These are phyloP conservation scores for Microbotryum lychnidis-dioicae DNA, from an alignment of 1,284 basidiomycete genomes.

Conservation along the genomic window DNA sequence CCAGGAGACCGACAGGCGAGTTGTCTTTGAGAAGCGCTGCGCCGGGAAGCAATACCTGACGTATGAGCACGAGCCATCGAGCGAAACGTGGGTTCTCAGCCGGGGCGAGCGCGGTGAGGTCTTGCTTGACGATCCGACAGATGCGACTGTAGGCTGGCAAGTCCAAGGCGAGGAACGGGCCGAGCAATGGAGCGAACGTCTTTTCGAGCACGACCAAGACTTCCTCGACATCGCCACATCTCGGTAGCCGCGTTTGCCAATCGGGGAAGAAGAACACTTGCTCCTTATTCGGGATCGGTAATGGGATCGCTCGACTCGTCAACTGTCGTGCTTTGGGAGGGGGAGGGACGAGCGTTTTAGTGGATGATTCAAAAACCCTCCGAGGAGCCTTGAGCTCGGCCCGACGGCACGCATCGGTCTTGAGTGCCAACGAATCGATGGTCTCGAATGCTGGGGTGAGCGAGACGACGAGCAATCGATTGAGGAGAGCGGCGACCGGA, in stretches of 20 bases:
- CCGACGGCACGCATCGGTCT: too few relatives aligned
- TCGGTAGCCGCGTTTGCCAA: conserved; percentile 65
- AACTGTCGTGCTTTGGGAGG: not conserved
- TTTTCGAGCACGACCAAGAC: conserved; percentile 40
- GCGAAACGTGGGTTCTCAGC: conserved; percentile 7
- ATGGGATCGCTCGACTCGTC: conserved; percentile 3
- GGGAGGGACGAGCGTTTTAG: not conserved
- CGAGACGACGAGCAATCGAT: conserved; percentile 36
- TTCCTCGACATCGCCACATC: conserved; percentile 58
- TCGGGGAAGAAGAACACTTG: conserved; percentile 84
- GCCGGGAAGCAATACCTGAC: conserved; percentile 75
- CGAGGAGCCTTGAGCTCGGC: too few relatives aligned
- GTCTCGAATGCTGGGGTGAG: conserved; percentile 35
- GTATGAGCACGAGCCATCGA: conserved; percentile 69
- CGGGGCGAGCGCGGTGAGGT: not conserved
- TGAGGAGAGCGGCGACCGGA: conserved; percentile 67
- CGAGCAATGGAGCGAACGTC: conserved; percentile 45
- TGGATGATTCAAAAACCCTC: too few relatives aligned
- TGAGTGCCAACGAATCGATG: conserved; percentile 5
- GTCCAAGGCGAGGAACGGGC: conserved; percentile 12
- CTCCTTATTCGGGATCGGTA: conserved; percentile 45
- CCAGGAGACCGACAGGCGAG: conserved; percentile 73
- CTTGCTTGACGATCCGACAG: conserved; percentile 6
- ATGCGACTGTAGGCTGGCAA: conserved; percentile 14
- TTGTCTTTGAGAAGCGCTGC: conserved; percentile 76